phyloP scores from a whole-genome alignment of 768 basidiomycete genomes.

The Collybia sordida region DNA sequence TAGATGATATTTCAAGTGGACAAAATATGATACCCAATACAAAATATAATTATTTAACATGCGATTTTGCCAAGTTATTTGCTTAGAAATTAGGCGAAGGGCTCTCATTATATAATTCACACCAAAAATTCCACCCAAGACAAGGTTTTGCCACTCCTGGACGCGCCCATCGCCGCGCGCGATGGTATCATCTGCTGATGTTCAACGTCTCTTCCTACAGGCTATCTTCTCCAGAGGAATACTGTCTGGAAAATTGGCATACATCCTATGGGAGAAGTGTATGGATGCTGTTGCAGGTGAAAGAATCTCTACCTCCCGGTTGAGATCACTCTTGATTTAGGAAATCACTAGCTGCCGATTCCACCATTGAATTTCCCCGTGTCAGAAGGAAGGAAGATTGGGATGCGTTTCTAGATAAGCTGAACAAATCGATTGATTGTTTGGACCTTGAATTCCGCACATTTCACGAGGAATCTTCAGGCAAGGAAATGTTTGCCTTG shows the following conservation, averaged over 20 bases:
- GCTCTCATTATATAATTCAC: no score
- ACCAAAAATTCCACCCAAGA: no score
- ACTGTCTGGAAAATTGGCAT: constrained; percentile 63
- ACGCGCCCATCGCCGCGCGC: constrained; percentile 17
- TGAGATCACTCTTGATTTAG: constrained; percentile 6
- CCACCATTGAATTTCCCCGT: constrained; percentile 44
- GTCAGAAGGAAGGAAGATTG: constrained; percentile 46
- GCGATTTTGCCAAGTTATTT: no score
- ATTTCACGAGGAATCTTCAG: constrained; percentile 61
- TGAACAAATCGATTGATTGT: constrained; percentile 65
- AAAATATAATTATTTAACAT: no score
- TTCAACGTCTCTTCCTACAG: constrained; percentile 78
- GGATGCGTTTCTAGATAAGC: constrained; percentile 53
- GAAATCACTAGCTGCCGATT: constrained; percentile 46
- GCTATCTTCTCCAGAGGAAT: constrained; percentile 70
- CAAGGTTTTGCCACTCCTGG: no score
- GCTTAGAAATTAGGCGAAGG: no score
- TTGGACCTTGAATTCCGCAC: constrained; percentile 74
- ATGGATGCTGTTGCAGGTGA: constrained; percentile 67
- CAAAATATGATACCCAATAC: constrained; percentile 11
- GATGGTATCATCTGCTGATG: constrained; percentile 58
- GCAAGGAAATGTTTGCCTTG: constrained; percentile 64
- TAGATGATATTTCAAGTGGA: constrained; percentile 29
- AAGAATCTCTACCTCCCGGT: constrained; percentile 3
- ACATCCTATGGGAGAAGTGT: constrained; percentile 66